A percentile compares a stretch with the other conserved stretches of the same genome.
phyloP scores from a whole-genome alignment of 352 stramenopile species.

The Elongisporangium anandrum region DNA sequence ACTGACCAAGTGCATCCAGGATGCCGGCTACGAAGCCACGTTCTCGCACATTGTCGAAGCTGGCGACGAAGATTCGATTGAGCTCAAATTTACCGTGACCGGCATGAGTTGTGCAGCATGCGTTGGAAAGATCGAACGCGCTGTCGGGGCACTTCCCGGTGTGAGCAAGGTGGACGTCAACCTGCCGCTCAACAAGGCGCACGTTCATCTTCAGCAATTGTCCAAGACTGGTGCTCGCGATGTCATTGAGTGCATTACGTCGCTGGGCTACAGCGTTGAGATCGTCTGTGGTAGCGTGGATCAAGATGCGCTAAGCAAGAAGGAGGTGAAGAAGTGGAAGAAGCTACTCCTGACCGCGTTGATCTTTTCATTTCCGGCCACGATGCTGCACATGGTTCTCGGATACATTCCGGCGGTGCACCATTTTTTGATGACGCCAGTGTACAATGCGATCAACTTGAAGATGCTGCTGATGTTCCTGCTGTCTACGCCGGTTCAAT shows the following conservation, averaged over 20 bases:
- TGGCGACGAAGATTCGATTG: slow-evolving; percentile 69
- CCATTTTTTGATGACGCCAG: slow-evolving; percentile 62
- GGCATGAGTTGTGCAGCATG: slow-evolving; percentile 65
- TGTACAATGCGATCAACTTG: slow-evolving; percentile 75
- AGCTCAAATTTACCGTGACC: slow-evolving; percentile 73
- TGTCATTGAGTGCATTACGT: slow-evolving; percentile 66
- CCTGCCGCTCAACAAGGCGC: slow-evolving; percentile 52
- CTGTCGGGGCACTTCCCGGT: slow-evolving; percentile 57
- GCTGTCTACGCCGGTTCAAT: slow-evolving; percentile 80
- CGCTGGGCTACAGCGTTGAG: slow-evolving; percentile 52
- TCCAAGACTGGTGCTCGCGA: slow-evolving; percentile 65
- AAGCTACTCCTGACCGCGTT: slow-evolving; percentile 65
- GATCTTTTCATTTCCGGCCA: slow-evolving; percentile 80
- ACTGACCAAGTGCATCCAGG: slow-evolving; percentile 59
- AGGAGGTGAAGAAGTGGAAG: slow-evolving; percentile 74
- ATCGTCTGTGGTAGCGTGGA: slow-evolving; percentile 54
- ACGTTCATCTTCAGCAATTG: slow-evolving; percentile 81
- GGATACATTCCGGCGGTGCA: slow-evolving; percentile 68
- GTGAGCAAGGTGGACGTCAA: slow-evolving; percentile 72
- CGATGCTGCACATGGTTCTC: slow-evolving; percentile 86
- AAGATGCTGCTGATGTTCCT: slow-evolving; percentile 84
- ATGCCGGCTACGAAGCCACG: slow-evolving; percentile 74
- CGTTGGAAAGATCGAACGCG: slow-evolving; percentile 61
- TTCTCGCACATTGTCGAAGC: slow-evolving; percentile 76
- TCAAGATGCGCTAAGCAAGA: slow-evolving; percentile 59